Evolutionary conservation across 768 basidiomycete species (phyloP).

Genomic region (Lanmaoa pseudosensibilis): DNA sequence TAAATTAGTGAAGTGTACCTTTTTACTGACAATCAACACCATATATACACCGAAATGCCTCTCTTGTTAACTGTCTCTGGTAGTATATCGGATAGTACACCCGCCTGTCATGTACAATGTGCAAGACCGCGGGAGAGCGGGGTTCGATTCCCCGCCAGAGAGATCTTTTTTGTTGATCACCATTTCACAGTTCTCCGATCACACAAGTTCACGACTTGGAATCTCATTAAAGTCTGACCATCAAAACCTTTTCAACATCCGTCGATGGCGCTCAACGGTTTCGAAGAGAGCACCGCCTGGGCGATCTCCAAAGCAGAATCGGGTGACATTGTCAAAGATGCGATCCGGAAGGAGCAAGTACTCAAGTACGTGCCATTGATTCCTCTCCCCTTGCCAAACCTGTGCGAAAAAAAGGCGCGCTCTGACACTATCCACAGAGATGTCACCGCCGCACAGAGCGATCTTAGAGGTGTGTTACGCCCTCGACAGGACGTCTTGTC

Average conservation of each 20-base stretch:
- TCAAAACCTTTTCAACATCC: background rate
- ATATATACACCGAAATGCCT: background rate
- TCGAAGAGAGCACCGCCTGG: conserved; percentile 50
- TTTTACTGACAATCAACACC: background rate
- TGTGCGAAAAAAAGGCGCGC: background rate
- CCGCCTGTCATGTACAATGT: conserved; percentile 41
- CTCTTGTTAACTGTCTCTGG: conserved; percentile 34
- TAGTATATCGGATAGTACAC: conserved; percentile 55
- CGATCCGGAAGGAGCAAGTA: conserved; percentile 72
- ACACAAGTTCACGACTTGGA: background rate
- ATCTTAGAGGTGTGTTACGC: conserved; percentile 60
- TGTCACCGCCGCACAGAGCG: conserved; percentile 71
- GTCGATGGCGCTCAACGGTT: conserved; percentile 47
- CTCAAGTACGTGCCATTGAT: conserved; percentile 58
- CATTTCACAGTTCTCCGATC: background rate
- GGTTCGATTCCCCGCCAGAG: conserved; percentile 51
- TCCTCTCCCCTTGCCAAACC: background rate
- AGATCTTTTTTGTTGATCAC: conserved; percentile 17
- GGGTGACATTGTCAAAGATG: conserved; percentile 71
- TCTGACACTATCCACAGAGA: conserved; percentile 49
- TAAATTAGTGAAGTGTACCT: background rate
- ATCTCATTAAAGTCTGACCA: background rate
- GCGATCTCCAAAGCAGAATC: conserved; percentile 43
- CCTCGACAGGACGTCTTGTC: background rate
- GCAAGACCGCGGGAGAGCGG: conserved; percentile 39